Evolutionary conservation across 2,329 filamentous ascomycete genomes (phyloP).

Genomic region (Volutella citrinella): DNA sequence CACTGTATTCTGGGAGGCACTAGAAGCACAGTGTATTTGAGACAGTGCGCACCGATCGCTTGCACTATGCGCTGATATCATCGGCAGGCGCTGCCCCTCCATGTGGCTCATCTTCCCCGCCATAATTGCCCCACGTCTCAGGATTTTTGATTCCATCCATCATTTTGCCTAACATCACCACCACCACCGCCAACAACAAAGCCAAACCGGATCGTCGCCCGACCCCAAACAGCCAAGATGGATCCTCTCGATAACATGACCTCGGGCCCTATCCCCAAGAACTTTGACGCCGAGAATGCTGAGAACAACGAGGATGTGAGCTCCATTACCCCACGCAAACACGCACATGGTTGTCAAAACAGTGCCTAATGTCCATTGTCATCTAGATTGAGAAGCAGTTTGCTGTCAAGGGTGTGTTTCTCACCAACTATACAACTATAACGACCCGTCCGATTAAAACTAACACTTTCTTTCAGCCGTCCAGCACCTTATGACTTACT

Average conservation of each 20-base stretch:
- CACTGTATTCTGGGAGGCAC: conserved; percentile 14
- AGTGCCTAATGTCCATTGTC: conserved; percentile 5
- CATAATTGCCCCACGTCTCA: conserved; percentile 26
- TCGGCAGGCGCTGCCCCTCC: conserved; percentile 27
- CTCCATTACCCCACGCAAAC: conserved; percentile 13
- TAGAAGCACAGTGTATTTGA: too few relatives aligned
- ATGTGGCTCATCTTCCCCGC: conserved; percentile 18
- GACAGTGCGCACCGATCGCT: too few relatives aligned
- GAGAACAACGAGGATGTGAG: conserved; percentile 56
- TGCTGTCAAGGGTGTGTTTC: conserved; percentile 76
- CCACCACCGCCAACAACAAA: conserved; percentile 9
- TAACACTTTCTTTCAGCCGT: conserved; percentile 53
- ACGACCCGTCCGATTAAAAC: too few relatives aligned
- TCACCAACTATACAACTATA: background rate
- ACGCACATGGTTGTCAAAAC: conserved; percentile 1
- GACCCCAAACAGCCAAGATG: conserved; percentile 24
- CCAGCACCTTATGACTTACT: conserved; percentile 96
- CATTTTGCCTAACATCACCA: conserved; percentile 13
- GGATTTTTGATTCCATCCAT: conserved; percentile 18
- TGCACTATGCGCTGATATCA: conserved; percentile 29
- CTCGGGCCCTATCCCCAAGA: conserved; percentile 42
- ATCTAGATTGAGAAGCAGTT: conserved; percentile 96
- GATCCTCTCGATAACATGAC: conserved; percentile 39
- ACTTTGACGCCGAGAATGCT: conserved; percentile 58
- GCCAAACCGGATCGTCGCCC: conserved; percentile 2